These are phyloP conservation scores for Ampelocalamus luodianensis DNA, from an alignment of 176 grass and related monocot genomes.

Conservation along the genomic window DNA sequence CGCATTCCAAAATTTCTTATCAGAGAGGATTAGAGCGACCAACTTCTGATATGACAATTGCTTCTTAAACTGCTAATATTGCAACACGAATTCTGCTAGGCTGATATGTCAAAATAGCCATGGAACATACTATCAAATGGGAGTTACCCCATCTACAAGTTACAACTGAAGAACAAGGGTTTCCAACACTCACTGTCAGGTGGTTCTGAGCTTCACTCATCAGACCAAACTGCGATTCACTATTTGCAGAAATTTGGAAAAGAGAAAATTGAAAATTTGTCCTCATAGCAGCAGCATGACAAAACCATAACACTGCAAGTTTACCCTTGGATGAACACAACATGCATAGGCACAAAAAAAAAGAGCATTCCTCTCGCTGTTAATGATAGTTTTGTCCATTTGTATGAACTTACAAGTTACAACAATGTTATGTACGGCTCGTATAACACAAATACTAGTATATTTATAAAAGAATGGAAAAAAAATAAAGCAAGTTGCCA, in stretches of 20 bases:
- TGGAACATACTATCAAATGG: neutral
- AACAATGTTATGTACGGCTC: slow-evolving; percentile 28
- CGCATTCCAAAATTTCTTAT: neutral
- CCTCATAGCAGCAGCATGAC: neutral
- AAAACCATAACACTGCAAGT: slow-evolving; percentile 6
- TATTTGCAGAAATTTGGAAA: neutral
- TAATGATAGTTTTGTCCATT: neutral
- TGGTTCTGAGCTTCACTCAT: neutral
- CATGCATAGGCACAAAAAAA: neutral
- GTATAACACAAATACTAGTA: slow-evolving; percentile 22
- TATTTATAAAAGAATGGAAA: slow-evolving; percentile 18
- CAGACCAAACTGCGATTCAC: neutral
- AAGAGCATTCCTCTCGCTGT: neutral
- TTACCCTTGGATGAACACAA: slow-evolving; percentile 16
- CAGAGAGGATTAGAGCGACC: neutral
- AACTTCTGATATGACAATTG: neutral
- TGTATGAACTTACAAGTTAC: slow-evolving; percentile 32
- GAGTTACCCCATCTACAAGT: neutral
- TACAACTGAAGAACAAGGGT: neutral
- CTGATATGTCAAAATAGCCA: neutral
- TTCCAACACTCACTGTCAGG: neutral
- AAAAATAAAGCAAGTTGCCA: slow-evolving; percentile 24
- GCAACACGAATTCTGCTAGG: neutral
- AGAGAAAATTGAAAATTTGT: neutral
- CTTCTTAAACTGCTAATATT: neutral